Conservation (phyloP, 164 flowering plant genomes). For the Stephania cephalantha region DNA sequence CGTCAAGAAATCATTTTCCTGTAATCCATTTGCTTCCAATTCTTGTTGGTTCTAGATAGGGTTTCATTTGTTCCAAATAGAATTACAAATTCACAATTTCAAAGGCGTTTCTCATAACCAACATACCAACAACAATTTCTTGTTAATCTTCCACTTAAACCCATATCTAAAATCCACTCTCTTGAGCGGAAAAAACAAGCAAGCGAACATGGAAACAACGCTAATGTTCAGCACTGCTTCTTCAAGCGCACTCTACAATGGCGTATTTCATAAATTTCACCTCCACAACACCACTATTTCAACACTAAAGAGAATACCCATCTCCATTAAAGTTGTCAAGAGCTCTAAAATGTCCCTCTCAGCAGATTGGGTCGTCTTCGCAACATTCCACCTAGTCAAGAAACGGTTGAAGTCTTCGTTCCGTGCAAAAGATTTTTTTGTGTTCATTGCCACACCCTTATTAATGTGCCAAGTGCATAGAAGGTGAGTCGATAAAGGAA, state of each 20-base stretch:
- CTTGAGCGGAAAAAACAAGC: background rate
- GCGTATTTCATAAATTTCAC: conserved; percentile 8
- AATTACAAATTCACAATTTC: too few relatives aligned
- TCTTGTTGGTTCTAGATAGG: too few relatives aligned
- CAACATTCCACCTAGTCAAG: background rate
- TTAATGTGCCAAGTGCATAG: too few relatives aligned
- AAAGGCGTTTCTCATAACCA: background rate
- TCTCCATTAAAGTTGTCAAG: conserved; percentile 23
- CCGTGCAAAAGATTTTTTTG: too few relatives aligned
- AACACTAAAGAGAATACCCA: conserved; percentile 18
- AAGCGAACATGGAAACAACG: conserved; percentile 15
- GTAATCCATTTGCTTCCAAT: too few relatives aligned
- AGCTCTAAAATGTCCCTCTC: conserved; percentile 38
- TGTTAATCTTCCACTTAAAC: background rate
- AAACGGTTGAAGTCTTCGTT: too few relatives aligned
- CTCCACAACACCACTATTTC: background rate
- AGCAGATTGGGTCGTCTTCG: conserved; percentile 50
- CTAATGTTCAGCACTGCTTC: conserved; percentile 12
- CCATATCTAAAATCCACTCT: background rate
- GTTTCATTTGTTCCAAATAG: too few relatives aligned
- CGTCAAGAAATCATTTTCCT: too few relatives aligned
- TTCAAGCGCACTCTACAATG: conserved; percentile 11
- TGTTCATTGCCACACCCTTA: too few relatives aligned
- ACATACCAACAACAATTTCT: background rate
- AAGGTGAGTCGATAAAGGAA: too few relatives aligned